Evolutionary conservation across 352 stramenopile species (phyloP).

Genomic region (Phytophthora colocasiae): DNA sequence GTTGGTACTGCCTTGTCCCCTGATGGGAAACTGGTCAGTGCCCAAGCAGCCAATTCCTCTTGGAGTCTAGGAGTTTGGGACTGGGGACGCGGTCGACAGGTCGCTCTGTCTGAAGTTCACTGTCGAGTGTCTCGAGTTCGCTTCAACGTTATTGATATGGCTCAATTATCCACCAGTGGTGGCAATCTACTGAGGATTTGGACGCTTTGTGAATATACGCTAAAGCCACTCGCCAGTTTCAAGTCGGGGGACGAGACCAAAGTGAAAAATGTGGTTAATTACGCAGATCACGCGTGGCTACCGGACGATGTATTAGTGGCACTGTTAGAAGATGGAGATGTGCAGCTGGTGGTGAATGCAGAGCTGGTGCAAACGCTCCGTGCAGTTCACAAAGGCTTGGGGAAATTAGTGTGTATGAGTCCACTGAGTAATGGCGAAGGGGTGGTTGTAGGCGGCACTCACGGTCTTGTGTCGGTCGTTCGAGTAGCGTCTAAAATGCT

Average conservation of each 20-base stretch:
- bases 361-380: slow-evolving; percentile 77
- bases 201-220: slow-evolving; percentile 76
- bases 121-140: slow-evolving; percentile 72
- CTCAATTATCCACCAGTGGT: slow-evolving; percentile 76
- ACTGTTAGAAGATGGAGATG: slow-evolving; percentile 72
- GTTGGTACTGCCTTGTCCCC: slow-evolving; percentile 61
- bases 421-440: slow-evolving; percentile 57
- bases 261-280: slow-evolving; percentile 50
- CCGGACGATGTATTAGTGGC: slow-evolving; percentile 70
- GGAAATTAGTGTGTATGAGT: slow-evolving; percentile 46
- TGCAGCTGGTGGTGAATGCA: slow-evolving; percentile 79
- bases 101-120: slow-evolving; percentile 72
- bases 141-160: slow-evolving; percentile 85
- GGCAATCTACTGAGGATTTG: slow-evolving; percentile 77
- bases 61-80: slow-evolving; percentile 83
- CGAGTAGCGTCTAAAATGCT: slow-evolving; percentile 64
- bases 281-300: slow-evolving; percentile 79
- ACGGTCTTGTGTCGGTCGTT: slow-evolving; percentile 69
- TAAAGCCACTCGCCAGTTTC: slow-evolving; percentile 78
- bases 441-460: slow-evolving; percentile 63
- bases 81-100: slow-evolving; percentile 70
- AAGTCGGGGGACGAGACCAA: slow-evolving; percentile 77
- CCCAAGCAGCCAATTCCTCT: slow-evolving; percentile 54
- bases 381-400: slow-evolving; percentile 56
- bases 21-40: slow-evolving; percentile 74